A percentile compares a stretch with the other conserved stretches of the same genome.
Evolutionary conservation across 2,329 filamentous ascomycete genomes (phyloP).

Genomic region (Neopestalotiopsis sp.): DNA sequence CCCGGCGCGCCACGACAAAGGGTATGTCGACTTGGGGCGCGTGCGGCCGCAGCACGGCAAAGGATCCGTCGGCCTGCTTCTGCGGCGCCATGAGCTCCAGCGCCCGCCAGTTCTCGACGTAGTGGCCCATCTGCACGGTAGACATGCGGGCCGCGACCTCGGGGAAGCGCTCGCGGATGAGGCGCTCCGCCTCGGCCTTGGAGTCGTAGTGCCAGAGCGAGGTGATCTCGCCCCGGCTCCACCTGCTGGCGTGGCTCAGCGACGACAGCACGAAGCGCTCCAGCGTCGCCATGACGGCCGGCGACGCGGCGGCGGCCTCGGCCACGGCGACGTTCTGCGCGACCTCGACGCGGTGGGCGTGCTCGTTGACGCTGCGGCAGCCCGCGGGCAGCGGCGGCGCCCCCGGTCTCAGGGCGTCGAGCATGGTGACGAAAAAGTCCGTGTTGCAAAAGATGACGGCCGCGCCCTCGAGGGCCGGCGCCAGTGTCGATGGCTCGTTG

Average conservation of each 20-base stretch:
- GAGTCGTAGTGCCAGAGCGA: constrained; percentile 25
- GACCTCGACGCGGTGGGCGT: constrained; percentile 22
- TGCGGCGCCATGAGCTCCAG: constrained; percentile 20
- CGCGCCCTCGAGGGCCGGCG: constrained; percentile 21
- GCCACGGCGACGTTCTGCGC: constrained; percentile 32
- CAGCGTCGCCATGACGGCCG: constrained; percentile 18
- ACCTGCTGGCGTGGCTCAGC: constrained; percentile 19
- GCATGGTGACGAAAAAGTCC: constrained; percentile 24
- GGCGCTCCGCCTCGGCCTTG: constrained; percentile 22
- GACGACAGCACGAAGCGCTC: constrained; percentile 25
- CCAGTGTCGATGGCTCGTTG: constrained; percentile 20
- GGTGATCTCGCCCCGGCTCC: constrained; percentile 23
- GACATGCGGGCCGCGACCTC: constrained; percentile 19
- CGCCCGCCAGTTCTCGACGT: constrained; percentile 21
- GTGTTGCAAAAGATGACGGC: constrained; percentile 25
- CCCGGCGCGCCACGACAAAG: constrained; percentile 8
- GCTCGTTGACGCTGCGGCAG: constrained; percentile 10
- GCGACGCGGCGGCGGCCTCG: constrained; percentile 24
- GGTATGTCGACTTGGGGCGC: not conserved
- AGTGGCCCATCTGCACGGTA: constrained; percentile 23
- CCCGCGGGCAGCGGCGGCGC: constrained; percentile 2
- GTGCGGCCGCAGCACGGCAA: constrained; percentile 12
- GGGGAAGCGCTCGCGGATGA: constrained; percentile 17
- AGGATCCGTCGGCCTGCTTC: constrained; percentile 20
- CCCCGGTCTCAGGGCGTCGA: not conserved